Percentiles rank a stretch among this genome's conserved stretches.
phyloP scores from a whole-genome alignment of 1,284 basidiomycete genomes.

The Tetrapyrgos nigripes region DNA sequence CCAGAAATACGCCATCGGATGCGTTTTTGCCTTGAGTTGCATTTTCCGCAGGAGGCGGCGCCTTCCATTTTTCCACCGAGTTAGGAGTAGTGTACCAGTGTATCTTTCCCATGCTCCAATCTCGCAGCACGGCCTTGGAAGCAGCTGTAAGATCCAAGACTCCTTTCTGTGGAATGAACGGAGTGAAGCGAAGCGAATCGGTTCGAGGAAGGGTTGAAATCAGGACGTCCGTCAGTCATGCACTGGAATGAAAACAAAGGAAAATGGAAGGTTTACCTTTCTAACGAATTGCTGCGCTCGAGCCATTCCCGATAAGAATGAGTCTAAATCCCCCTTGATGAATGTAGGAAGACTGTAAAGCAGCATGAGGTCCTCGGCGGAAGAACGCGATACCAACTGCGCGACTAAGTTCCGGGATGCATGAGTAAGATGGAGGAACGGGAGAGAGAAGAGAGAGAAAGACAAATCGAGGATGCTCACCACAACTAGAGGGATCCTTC shows the following conservation, averaged over 20 bases:
- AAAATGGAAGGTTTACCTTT: constrained; percentile 59
- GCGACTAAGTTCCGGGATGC: constrained; percentile 53
- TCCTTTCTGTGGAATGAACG: constrained; percentile 61
- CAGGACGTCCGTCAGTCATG: no score
- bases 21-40: background rate
- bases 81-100: constrained; percentile 79
- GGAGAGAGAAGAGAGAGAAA: constrained; percentile 1
- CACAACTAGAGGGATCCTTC: constrained; percentile 82
- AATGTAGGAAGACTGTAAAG: constrained; percentile 90
- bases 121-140: constrained; percentile 84
- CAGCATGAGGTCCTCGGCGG: constrained; percentile 87
- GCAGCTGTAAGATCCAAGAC: constrained; percentile 81
- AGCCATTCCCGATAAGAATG: constrained; percentile 87
- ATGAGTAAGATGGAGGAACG: constrained; percentile 2
- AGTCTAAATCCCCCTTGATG: constrained; percentile 68
- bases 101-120: constrained; percentile 88
- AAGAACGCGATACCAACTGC: constrained; percentile 77
- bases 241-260: background rate
- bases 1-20: constrained; percentile 15
- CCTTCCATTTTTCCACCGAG: constrained; percentile 31
- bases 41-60: constrained; percentile 22
- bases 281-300: constrained; percentile 82
- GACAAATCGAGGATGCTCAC: constrained; percentile 50
- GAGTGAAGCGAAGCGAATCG: background rate
- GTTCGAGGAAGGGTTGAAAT: no score